Base-by-base conservation (phyloP, 106 monocot species). In the Phalaenopsis aphrodite region DNA sequence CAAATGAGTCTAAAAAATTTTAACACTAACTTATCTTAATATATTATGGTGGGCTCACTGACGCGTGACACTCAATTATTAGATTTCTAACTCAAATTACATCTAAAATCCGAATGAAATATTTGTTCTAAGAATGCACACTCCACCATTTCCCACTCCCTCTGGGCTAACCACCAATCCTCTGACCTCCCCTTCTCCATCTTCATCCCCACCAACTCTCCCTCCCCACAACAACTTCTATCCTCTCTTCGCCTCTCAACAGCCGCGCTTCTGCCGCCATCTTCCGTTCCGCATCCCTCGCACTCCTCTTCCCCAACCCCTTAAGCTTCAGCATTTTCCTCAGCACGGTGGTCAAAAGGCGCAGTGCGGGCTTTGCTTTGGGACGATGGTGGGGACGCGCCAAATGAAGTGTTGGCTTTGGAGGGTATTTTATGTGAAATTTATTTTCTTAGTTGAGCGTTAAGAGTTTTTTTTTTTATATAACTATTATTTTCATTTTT, bases 121-220 rank as follows among this genome's bases (percentile, higher is more conserved):
- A 30, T 30, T 30, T 30, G 30, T 30, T 30, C 30, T 30, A 30
- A 30, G 30, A 30, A 30, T 30, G 30, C 30, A 30, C 30, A 30
- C 30, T 30, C 30, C 30, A 30, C 30, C 30, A 30, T 30, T 30
- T 30, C 30, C 30, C 30, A 30, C 56, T 80, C 83, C 38, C 64
- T 85, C 12, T 88, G 79, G 83, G 88, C 85, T 41, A 80, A 86
- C 75, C 78, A 83, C 71, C 85, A 88, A 15, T 85, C 88, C 12
- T 55, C 85, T 42, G 45, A 61, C 11, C 36, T 88, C 74, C 67
- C 57, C 78, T 52, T 88, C 78, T 19, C 69, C 58, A 85, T 80
- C 65, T 65, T 76, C 72, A 30, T 80, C 42, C 11, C 37, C 46
- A 71, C 15, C 55, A 75, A 78, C 12, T 55, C 38, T 78, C 68